phyloP scores from a whole-genome alignment of 148 eudicot genomes.

The Vaccinium darrowii region DNA sequence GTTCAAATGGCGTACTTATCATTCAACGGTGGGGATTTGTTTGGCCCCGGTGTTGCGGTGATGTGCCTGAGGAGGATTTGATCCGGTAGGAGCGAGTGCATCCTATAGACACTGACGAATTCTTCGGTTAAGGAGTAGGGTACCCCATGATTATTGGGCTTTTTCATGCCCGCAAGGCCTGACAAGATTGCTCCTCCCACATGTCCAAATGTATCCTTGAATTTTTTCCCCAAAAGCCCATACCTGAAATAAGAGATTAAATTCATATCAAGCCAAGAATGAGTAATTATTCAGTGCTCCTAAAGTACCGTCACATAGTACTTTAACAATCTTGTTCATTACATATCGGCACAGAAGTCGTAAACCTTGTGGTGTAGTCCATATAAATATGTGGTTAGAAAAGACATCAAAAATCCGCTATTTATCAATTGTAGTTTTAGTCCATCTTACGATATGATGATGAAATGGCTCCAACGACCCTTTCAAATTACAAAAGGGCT shows the following conservation, averaged over 20 bases:
- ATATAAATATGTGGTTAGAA: no score
- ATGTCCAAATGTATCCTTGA: conserved; percentile 44
- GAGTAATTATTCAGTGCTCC: no score
- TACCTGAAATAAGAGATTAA: conserved; percentile 26
- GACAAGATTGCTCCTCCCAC: conserved; percentile 24
- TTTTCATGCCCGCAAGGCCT: conserved; percentile 38
- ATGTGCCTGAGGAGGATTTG: conserved; percentile 30
- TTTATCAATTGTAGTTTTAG: no score
- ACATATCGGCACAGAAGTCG: no score
- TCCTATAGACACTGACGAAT: conserved; percentile 44
- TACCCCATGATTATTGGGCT: conserved; percentile 38
- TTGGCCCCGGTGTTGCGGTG: conserved; percentile 23
- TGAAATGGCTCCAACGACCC: no score
- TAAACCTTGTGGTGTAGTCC: no score
- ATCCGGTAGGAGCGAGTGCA: conserved; percentile 46
- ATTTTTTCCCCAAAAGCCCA: conserved; percentile 41
- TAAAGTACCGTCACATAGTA: no score
- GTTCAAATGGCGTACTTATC: conserved; percentile 19
- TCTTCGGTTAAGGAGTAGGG: conserved; percentile 50
- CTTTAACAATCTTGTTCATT: no score
- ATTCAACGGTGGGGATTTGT: conserved; percentile 34
- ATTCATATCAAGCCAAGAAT: no score
- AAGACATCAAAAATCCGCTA: no score
- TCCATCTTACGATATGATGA: no score
- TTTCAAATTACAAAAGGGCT: no score